Evolutionary conservation across 2,329 filamentous ascomycete genomes (phyloP), one percentile per base, ranked within the genome.

Genomic region (Fusarium oligoseptatum): DNA sequence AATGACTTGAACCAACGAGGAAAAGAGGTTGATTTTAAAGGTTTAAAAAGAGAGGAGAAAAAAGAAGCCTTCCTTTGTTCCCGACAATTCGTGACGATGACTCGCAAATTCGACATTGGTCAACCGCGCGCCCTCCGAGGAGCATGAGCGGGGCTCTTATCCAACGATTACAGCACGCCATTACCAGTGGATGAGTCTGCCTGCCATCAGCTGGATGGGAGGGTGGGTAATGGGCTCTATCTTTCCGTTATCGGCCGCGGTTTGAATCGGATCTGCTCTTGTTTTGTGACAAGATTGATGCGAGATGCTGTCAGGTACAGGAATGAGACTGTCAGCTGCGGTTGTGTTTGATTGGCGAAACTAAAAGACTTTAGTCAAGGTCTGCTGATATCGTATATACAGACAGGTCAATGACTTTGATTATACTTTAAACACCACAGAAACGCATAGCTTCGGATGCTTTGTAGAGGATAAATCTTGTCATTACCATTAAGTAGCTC

Each of bases 401-500:
- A 52, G n/a, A n/a, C 27, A 52, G 12, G 48, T 52, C 17, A 20
- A 52, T 52, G 48, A 52, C 48, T 29, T 5, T 32, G 14, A 32
- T 17, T 12, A 32, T n/a, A 24, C 55, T 57, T 14, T 0, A n/a
- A 2, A 24, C 27, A 52, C 14, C 17, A 52, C 17, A 52, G 27
- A 52, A 52, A 52, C 48, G 48, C 11, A 29, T 7, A 58, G 36
- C 24, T 32, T 22, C 34, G 50, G 45, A 27, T 64, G 36, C 32
- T 60, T 45, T 50, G 52, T 68, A 63, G 67, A 67, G 67, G 67
- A 71, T 58, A 68, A 71, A 60, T 74, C 50, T 64, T 78, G 55
- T 73, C 71, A 78, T 78, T 78, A 78, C 71, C 63, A 78, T 78
- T 78, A 78, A 57, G 73, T 73, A 71, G 45, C 41, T 71, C 68